Evolutionary conservation across 2,329 filamentous ascomycete genomes (phyloP), one percentile per base, ranked within the genome.

Genomic region (Cercospora canescens): DNA sequence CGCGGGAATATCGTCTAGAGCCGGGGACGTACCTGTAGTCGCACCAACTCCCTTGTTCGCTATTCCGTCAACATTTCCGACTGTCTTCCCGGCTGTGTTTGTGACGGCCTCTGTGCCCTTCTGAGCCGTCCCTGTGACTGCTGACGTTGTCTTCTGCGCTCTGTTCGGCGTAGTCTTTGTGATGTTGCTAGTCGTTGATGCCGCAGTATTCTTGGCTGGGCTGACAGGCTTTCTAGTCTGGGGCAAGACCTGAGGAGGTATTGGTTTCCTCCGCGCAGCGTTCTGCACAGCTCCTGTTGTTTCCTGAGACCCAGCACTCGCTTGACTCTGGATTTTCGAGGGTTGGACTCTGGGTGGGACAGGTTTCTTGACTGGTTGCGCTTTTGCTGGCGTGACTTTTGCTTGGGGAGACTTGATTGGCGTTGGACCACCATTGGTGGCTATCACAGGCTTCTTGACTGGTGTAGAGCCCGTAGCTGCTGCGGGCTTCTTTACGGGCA

Each of bases 21-120:
- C 32, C 26, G 50, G 24, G 57, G 67, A 73, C 74, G 67, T 74
- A 76, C 75, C 74, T 68, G 74, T 76, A 45, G 73, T 73, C 7
- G 65, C 67, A 8, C 69, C 70, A 2, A 73, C 67, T 26, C 66
- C 68, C 58, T 73, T 73, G 66, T 74, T 74, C 24, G 70, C 66
- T 32, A 67, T 70, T 16, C 59, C 62, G 8, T 67, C 67, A 4
- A 69, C 72, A 32, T 66, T 70, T 32, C 73, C 64, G 26, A 72
- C 69, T 35, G 65, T 69, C 61, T 76, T 76, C 64, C 73, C 72
- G n/a, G 72, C 71, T 11, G 72, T 69, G 14, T 65, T 67, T 5
- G 69, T 66, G 28, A 70, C 74, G 8, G 64, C 62, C 52, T 71
- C 69, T 24, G 71, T 67, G n/a, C 68, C 69, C 48, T 75, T 76